phyloP scores from a whole-genome alignment of 345 rosid species.

The Brassica carinata region DNA sequence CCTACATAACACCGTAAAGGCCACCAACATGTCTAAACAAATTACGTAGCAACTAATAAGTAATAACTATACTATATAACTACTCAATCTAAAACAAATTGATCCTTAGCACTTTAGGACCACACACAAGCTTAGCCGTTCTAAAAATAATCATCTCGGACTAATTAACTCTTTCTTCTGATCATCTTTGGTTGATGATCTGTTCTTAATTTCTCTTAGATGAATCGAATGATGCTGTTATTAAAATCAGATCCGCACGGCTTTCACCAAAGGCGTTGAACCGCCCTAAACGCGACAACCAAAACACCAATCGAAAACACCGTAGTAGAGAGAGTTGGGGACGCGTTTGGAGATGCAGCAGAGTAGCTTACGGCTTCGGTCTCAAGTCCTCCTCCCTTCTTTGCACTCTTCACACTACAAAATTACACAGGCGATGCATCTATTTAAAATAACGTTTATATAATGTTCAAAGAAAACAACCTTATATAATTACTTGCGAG shows the following conservation, averaged over 20 bases:
- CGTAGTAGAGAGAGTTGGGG: not conserved
- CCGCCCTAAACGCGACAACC: slow-evolving; percentile 10
- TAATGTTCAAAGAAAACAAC: not conserved
- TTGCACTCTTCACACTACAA: slow-evolving; percentile 39
- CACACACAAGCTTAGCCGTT: not conserved
- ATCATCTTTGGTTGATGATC: not conserved
- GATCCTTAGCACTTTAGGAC: not conserved
- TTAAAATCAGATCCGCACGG: not conserved
- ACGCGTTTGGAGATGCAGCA: slow-evolving; percentile 15
- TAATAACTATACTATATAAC: not conserved
- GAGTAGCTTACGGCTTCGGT: slow-evolving; percentile 41
- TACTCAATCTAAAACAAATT: not conserved
- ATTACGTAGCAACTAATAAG: not conserved
- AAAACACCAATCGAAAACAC: not conserved
- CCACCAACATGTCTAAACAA: not conserved
- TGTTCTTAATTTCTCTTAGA: not conserved
- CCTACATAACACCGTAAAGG: not conserved
- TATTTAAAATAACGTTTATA: not conserved
- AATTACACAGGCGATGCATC: not conserved
- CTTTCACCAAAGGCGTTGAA: slow-evolving; percentile 26
- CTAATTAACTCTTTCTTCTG: not conserved
- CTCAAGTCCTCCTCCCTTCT: slow-evolving; percentile 20
- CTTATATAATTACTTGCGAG: not conserved
- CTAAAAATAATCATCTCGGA: not conserved
- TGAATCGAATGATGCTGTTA: slow-evolving; percentile 3